These are phyloP conservation scores for Helicocarpus griseus DNA, from an alignment of 2,329 filamentous ascomycete species.

Conservation along the genomic window DNA sequence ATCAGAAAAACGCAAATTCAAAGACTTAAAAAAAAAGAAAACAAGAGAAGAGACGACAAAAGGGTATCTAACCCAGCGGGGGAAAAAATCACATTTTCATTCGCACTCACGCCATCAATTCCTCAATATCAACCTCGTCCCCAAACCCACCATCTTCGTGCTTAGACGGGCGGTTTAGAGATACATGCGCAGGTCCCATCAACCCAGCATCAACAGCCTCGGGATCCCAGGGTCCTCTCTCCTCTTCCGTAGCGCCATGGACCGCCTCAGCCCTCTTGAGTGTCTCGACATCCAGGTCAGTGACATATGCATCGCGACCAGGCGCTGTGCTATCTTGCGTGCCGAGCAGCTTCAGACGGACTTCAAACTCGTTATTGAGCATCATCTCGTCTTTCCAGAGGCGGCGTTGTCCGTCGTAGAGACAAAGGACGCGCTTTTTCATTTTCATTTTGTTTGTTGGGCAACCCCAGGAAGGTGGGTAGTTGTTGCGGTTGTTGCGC, in stretches of 20 bases:
- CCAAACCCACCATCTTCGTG: constrained; percentile 11
- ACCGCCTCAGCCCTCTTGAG: constrained; percentile 80
- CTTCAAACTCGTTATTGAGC: constrained; percentile 89
- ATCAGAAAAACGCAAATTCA: background rate
- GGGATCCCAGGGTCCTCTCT: constrained; percentile 66
- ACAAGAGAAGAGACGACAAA: background rate
- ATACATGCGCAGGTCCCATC: constrained; percentile 11
- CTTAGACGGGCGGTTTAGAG: too few species aligned
- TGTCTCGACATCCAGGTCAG: constrained; percentile 86
- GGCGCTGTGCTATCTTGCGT: constrained; percentile 78
- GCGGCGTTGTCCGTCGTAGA: constrained; percentile 79
- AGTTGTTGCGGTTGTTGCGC: constrained; percentile 87
- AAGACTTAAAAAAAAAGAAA: background rate
- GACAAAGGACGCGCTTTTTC: constrained; percentile 91
- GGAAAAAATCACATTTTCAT: background rate
- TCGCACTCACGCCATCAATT: constrained; percentile 16
- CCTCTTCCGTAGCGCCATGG: constrained; percentile 66
- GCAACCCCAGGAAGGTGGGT: constrained; percentile 89
- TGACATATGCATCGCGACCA: constrained; percentile 72
- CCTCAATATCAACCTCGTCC: constrained; percentile 17
- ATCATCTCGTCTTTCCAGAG: constrained; percentile 99
- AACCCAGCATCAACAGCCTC: constrained; percentile 3
- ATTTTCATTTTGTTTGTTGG: constrained; percentile 90
- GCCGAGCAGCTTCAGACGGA: constrained; percentile 70
- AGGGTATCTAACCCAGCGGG: background rate